A percentile compares a stretch with the other conserved stretches of the same genome.
These are phyloP conservation scores for Gaertneriomyces semiglobifer DNA, from an alignment of 192 early-diverging fungal genomes.

Conservation along the genomic window DNA sequence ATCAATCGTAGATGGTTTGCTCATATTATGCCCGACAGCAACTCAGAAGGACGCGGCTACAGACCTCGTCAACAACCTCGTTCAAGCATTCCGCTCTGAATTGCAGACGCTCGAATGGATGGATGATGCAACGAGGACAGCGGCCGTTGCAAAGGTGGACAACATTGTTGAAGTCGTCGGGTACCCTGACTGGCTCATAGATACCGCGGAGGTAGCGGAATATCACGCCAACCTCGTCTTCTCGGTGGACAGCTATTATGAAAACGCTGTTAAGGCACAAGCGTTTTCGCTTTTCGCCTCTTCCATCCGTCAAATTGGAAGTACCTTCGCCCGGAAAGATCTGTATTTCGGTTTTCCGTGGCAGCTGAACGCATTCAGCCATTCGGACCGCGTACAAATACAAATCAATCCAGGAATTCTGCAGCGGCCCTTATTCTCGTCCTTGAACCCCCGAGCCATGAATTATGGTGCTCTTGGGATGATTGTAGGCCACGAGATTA, in stretches of 20 bases:
- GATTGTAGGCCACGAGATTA: conserved; percentile 75
- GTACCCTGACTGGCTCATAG: conserved; percentile 58
- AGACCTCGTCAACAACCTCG: conserved; percentile 39
- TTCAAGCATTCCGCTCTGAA: conserved; percentile 39
- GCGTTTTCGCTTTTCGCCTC: conserved; percentile 41
- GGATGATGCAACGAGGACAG: conserved; percentile 47
- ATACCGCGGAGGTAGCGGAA: conserved; percentile 47
- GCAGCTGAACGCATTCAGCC: conserved; percentile 45
- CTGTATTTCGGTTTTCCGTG: conserved; percentile 40
- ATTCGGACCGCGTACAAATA: conserved; percentile 36
- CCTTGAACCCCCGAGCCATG: conserved; percentile 50
- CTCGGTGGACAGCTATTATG: conserved; percentile 50
- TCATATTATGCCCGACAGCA: conserved; percentile 18
- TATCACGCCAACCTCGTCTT: conserved; percentile 55
- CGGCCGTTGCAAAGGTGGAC: conserved; percentile 58
- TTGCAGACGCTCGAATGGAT: conserved; percentile 55
- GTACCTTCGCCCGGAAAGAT: conserved; percentile 22
- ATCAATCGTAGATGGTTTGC: background rate
- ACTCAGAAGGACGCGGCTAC: conserved; percentile 39
- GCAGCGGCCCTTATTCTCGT: conserved; percentile 62
- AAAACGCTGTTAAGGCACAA: conserved; percentile 52
- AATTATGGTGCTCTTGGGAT: conserved; percentile 69
- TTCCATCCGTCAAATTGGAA: conserved; percentile 30
- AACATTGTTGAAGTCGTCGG: conserved; percentile 60
- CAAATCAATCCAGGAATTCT: conserved; percentile 59